These are phyloP conservation scores for Apiotrichum montevideense DNA, from an alignment of 1,284 basidiomycete species.

Conservation along the genomic window DNA sequence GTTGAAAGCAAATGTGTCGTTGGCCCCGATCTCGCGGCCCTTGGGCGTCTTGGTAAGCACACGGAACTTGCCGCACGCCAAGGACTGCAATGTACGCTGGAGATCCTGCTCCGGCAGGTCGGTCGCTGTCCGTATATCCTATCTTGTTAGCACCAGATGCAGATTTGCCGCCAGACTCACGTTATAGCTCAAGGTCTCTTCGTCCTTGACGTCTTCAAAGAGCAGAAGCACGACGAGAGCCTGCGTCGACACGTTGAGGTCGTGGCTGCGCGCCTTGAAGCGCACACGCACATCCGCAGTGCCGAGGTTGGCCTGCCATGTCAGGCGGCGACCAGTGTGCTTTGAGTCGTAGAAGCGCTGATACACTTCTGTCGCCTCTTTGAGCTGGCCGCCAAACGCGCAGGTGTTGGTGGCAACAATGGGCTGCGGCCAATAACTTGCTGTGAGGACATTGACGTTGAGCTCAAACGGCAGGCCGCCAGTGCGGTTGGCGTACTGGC, in stretches of 20 bases:
- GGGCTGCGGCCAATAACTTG: conserved; percentile 79
- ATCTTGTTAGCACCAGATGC: not conserved
- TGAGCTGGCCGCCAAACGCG: conserved; percentile 60
- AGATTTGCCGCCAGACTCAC: conserved; percentile 10
- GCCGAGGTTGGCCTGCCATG: conserved; percentile 90
- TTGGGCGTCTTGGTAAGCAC: conserved; percentile 86
- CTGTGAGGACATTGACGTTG: conserved; percentile 81
- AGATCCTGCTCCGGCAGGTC: conserved; percentile 71
- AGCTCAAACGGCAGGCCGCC: conserved; percentile 63
- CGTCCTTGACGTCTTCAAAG: conserved; percentile 68
- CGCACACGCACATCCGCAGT: conserved; percentile 80
- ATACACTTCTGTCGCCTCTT: conserved; percentile 65
- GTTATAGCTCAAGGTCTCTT: conserved; percentile 54
- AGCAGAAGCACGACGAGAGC: conserved; percentile 81
- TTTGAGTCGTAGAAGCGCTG: conserved; percentile 83
- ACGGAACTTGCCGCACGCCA: conserved; percentile 96
- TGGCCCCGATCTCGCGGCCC: conserved; percentile 67
- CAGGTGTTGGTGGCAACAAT: conserved; percentile 57
- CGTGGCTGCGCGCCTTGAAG: conserved; percentile 77
- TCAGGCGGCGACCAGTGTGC: conserved; percentile 83
- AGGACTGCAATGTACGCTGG: conserved; percentile 84
- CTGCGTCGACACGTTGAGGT: conserved; percentile 88
- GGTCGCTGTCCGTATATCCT: conserved; percentile 58
- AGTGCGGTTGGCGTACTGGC: conserved; percentile 27
- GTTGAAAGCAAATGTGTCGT: conserved; percentile 89